A percentile compares a stretch with the other conserved stretches of the same genome.
phyloP scores from a whole-genome alignment of 345 rosid genomes.

The Gynandropsis gynandra region DNA sequence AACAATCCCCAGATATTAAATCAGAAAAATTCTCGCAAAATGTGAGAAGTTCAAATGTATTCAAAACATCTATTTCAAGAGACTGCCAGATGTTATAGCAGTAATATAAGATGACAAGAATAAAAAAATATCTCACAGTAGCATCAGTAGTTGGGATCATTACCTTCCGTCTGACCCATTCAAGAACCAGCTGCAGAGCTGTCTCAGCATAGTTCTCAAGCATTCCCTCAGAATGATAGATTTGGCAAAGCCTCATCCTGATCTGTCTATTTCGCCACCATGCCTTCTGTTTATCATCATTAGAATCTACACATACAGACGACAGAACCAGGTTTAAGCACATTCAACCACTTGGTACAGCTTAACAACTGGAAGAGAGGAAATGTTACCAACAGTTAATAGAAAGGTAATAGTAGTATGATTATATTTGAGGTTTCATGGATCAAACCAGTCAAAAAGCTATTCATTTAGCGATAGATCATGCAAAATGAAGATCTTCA shows the following conservation, averaged over 20 bases:
- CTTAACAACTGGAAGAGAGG: constrained; percentile 1
- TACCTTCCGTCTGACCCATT: constrained; percentile 61
- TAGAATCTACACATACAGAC: constrained; percentile 22
- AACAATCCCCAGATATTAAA: too few species aligned
- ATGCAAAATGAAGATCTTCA: constrained; percentile 11
- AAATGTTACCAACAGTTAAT: background rate
- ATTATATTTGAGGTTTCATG: constrained; percentile 1
- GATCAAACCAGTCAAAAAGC: constrained; percentile 13
- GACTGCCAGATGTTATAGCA: background rate
- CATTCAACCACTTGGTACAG: constrained; percentile 7
- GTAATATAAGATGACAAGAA: background rate
- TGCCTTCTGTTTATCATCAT: constrained; percentile 34
- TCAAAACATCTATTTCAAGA: too few species aligned
- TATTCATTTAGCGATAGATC: constrained; percentile 7
- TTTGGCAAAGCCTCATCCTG: constrained; percentile 62
- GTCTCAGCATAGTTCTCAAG: constrained; percentile 60
- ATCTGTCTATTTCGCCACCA: constrained; percentile 82
- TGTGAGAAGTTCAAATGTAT: too few species aligned
- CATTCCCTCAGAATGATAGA: constrained; percentile 78
- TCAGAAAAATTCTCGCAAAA: too few species aligned
- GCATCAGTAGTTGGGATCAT: constrained; percentile 12
- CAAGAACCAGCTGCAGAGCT: constrained; percentile 61
- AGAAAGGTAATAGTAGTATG: background rate
- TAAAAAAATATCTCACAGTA: background rate
- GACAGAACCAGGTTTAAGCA: constrained; percentile 3